Percentiles rank a stretch among this genome's conserved stretches.
phyloP scores from a whole-genome alignment of 768 basidiomycete genomes.

The Strobilomyces confusus region DNA sequence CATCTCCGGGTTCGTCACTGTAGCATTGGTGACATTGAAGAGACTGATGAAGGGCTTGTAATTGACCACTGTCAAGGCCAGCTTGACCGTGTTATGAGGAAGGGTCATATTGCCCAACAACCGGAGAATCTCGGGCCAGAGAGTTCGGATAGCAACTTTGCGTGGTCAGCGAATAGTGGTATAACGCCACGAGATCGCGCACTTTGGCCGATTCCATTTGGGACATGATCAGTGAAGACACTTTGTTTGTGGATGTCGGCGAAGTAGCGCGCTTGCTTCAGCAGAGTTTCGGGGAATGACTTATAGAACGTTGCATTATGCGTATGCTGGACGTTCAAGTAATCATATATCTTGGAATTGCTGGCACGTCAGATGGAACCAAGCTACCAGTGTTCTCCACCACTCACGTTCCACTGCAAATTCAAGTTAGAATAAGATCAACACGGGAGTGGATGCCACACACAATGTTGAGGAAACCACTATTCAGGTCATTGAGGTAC shows the following conservation, averaged over 20 bases:
- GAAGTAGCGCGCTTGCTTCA: conserved; percentile 67
- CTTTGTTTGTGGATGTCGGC: conserved; percentile 76
- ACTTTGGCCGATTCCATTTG: conserved; percentile 76
- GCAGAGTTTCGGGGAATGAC: conserved; percentile 62
- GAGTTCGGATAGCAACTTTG: conserved; percentile 74
- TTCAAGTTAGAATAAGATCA: conserved; percentile 7
- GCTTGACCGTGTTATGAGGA: conserved; percentile 68
- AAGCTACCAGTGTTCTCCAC: background rate
- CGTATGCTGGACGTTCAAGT: conserved; percentile 49
- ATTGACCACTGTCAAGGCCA: conserved; percentile 71
- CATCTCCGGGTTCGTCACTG: conserved; percentile 50
- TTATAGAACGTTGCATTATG: conserved; percentile 80
- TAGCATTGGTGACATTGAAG: conserved; percentile 71
- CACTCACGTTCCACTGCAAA: conserved; percentile 68
- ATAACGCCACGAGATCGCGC: conserved; percentile 24
- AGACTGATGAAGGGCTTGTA: conserved; percentile 89
- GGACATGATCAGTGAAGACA: conserved; percentile 61
- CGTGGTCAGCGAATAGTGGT: background rate
- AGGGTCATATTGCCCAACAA: conserved; percentile 74
- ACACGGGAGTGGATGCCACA: conserved; percentile 24
- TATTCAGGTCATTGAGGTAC: conserved; percentile 61
- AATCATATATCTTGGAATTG: conserved; percentile 62
- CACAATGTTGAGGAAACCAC: conserved; percentile 64
- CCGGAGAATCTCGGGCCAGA: conserved; percentile 65
- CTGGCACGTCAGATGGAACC: background rate